Evolutionary conservation across 2,329 filamentous ascomycete species (phyloP).

Genomic region (Monascus ruber): DNA sequence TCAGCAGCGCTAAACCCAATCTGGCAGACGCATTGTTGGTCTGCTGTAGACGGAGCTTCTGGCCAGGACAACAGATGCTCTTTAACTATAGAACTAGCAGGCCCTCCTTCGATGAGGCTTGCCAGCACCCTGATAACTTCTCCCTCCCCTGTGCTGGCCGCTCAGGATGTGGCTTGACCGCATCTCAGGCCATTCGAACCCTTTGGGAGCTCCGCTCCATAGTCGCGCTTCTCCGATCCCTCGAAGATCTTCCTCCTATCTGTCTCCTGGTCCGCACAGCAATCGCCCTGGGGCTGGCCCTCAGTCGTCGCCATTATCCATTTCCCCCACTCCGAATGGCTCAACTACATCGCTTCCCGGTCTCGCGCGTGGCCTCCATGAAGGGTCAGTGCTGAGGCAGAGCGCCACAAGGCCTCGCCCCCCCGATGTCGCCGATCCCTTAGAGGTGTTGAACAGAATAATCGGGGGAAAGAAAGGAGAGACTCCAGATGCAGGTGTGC

Average conservation of each 20-base stretch:
- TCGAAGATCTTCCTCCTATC: slow-evolving; percentile 54
- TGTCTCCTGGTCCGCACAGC: slow-evolving; percentile 57
- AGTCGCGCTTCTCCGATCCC: slow-evolving; percentile 60
- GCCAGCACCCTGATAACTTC: slow-evolving; percentile 4
- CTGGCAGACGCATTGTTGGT: too few relatives aligned
- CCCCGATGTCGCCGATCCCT: slow-evolving; percentile 53
- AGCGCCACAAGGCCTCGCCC: slow-evolving; percentile 37
- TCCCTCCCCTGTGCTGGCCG: slow-evolving; percentile 5
- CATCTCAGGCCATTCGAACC: slow-evolving; percentile 59
- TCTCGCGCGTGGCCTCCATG: slow-evolving; percentile 54
- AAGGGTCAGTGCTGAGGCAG: slow-evolving; percentile 52
- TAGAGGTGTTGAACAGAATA: slow-evolving; percentile 56
- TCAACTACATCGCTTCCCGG: slow-evolving; percentile 65
- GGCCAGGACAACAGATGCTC: not conserved
- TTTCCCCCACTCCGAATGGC: slow-evolving; percentile 59
- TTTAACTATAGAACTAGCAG: not conserved
- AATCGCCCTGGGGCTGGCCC: slow-evolving; percentile 58
- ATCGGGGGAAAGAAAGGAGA: slow-evolving; percentile 33
- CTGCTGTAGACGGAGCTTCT: too few relatives aligned
- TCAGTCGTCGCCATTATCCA: slow-evolving; percentile 65
- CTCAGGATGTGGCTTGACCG: slow-evolving; percentile 78
- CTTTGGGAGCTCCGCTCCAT: slow-evolving; percentile 49
- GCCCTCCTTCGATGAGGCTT: slow-evolving; percentile 4
- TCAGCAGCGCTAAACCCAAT: too few relatives aligned
- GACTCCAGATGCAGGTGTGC: slow-evolving; percentile 4